These are phyloP conservation scores for Rhododendron simsii DNA, from an alignment of 148 eudicot species.

Conservation along the genomic window DNA sequence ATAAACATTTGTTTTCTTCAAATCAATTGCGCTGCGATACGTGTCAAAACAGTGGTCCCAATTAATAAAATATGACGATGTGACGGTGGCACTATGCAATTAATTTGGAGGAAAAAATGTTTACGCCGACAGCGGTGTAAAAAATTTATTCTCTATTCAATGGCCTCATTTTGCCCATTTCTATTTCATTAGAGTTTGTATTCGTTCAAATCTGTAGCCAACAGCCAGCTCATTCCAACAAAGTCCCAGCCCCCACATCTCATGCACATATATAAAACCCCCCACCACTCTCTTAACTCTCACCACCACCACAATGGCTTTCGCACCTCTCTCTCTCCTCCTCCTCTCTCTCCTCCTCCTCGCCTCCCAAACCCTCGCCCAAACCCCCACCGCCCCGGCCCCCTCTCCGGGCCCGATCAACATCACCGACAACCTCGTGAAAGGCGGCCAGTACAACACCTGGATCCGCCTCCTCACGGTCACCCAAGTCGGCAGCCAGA, in stretches of 20 bases:
- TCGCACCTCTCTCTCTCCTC: conserved; percentile 13
- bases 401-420: conserved; percentile 57
- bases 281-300: not conserved
- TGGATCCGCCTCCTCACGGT: conserved; percentile 48
- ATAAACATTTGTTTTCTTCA: no score
- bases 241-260: conserved; percentile 8
- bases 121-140: no score
- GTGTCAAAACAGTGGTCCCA: no score
- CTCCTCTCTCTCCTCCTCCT: conserved; percentile 13
- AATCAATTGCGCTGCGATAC: no score
- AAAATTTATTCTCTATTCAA: not conserved
- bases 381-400: conserved; percentile 47
- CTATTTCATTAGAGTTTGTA: not conserved
- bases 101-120: no score
- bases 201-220: conserved; percentile 23
- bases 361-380: conserved; percentile 21
- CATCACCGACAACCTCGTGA: conserved; percentile 60
- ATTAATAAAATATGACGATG: no score
- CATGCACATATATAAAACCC: conserved; percentile 10
- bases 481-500: conserved; percentile 51
- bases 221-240: conserved; percentile 45
- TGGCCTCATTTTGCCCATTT: not conserved
- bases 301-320: conserved; percentile 21
- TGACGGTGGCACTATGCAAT: no score
- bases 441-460: conserved; percentile 47